Percentiles rank a stretch among this genome's conserved stretches.
Conservation (phyloP, 2,329 filamentous ascomycete genomes). For the Claviceps capensis region DNA sequence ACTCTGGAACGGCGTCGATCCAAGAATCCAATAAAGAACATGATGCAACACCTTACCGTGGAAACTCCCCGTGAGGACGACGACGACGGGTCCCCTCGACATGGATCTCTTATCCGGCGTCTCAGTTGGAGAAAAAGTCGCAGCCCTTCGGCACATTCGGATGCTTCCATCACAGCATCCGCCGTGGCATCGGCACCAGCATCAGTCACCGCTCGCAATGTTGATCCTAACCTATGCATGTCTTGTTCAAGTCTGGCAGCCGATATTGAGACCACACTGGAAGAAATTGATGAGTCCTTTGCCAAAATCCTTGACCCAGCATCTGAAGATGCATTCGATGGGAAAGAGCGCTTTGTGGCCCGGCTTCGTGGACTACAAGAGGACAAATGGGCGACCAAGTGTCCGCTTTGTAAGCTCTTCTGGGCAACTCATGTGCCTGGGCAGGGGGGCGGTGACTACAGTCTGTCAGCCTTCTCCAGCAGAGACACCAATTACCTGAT, state of each 20-base stretch:
- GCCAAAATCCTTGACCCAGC: constrained; percentile 14
- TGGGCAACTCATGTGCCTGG: constrained; percentile 19
- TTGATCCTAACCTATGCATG: constrained; percentile 18
- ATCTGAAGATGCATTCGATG: constrained; percentile 18
- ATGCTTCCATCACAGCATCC: constrained; percentile 10
- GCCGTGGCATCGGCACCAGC: constrained; percentile 7
- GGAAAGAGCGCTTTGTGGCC: constrained; percentile 17
- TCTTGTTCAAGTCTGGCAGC: constrained; percentile 19
- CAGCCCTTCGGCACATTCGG: constrained; percentile 21
- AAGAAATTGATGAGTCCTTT: constrained; percentile 19
- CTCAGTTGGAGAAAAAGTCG: constrained; percentile 23
- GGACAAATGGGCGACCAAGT: constrained; percentile 19
- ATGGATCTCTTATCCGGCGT: constrained; percentile 20
- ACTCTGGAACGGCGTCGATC: constrained; percentile 18
- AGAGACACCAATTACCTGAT: constrained; percentile 22
- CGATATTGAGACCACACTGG: constrained; percentile 20
- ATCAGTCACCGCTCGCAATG: constrained; percentile 12
- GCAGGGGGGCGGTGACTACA: constrained; percentile 16
- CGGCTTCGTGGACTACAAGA: constrained; percentile 17
- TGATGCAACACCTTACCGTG: constrained; percentile 25
- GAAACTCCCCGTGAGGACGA: constrained; percentile 17
- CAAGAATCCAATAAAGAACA: constrained; percentile 21
- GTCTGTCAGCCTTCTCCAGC: constrained; percentile 21
- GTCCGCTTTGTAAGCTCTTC: constrained; percentile 22
- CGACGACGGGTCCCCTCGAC: constrained; percentile 15